A percentile compares a stretch with the other conserved stretches of the same genome.
Conservation (phyloP, 2,329 filamentous ascomycete genomes). For the Coleophoma crateriformis region DNA sequence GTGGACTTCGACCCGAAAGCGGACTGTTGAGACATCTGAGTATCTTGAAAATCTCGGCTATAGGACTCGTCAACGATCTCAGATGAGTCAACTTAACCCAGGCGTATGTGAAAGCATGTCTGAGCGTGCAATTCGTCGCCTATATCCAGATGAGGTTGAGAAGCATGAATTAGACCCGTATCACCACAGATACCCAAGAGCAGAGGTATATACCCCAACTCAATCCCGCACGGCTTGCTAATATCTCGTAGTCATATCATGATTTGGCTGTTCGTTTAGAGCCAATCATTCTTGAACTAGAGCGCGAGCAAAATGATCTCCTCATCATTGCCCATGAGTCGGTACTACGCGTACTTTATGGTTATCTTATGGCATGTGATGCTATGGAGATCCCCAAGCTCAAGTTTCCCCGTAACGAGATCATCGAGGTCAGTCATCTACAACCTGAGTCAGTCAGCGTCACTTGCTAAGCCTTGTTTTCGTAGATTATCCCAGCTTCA, state of each 20-base stretch:
- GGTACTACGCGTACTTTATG: slow-evolving; percentile 93
- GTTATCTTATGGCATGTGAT: slow-evolving; percentile 97
- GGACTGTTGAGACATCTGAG: slow-evolving; percentile 86
- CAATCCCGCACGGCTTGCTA: slow-evolving; percentile 13
- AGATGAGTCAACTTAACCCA: slow-evolving; percentile 96
- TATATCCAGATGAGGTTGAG: slow-evolving; percentile 85
- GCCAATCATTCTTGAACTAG: slow-evolving; percentile 94
- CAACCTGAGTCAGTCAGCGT: not conserved
- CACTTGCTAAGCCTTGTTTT: not conserved
- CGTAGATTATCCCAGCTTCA: slow-evolving; percentile 81
- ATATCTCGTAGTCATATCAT: slow-evolving; percentile 75
- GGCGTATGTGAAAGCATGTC: slow-evolving; percentile 94
- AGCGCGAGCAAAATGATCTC: slow-evolving; percentile 95
- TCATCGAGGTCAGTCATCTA: slow-evolving; percentile 66
- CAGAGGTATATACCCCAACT: slow-evolving; percentile 58
- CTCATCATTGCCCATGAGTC: slow-evolving; percentile 97
- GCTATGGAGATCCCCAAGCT: slow-evolving; percentile 90
- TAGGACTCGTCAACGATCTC: slow-evolving; percentile 83
- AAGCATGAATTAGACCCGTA: slow-evolving; percentile 96
- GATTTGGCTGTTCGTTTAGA: slow-evolving; percentile 96
- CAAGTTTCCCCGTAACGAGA: slow-evolving; percentile 91
- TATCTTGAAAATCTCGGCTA: slow-evolving; percentile 75
- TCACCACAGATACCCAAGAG: slow-evolving; percentile 91
- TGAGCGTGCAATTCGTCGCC: slow-evolving; percentile 70
- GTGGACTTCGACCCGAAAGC: slow-evolving; percentile 89